Evolutionary conservation across 208 protist genomes (phyloP), one percentile per base, ranked within the genome.

Genomic region (Leishmania martiniquensis): DNA sequence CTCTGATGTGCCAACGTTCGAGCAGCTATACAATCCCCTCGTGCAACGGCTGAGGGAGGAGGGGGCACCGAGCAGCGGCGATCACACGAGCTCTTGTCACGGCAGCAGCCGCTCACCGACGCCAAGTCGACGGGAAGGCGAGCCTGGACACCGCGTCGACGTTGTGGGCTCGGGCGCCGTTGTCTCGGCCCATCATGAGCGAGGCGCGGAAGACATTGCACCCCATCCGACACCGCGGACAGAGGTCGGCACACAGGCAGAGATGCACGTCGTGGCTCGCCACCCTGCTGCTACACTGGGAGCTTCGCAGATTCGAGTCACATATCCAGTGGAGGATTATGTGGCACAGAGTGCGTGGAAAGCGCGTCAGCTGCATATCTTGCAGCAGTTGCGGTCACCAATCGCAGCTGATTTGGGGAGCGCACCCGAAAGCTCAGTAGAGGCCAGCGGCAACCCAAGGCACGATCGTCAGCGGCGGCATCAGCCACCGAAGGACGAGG

Each of bases 341-440:
- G 67, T 94, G 4, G 88, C 88, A 15, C 83, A 87, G 65, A 54
- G 77, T n/a, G 45, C 79, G 34, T 94, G 90, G 90, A 94, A 94
- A 70, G 80, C 88, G n/a, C 83, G 84, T 2, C 90, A 94, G 72
- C 70, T 89, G 37, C 63, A 71, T n/a, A 63, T 92, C 22, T 83
- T 89, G 62, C 75, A 65, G 13, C 69, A 92, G 67, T 66, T 94
- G 20, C 47, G 82, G 2, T 62, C 63, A 10, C 42, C 76, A 5
- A 22, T 55, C n/a, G 80, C 59, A 22, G 81, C 68, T 25, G 66
- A 67, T 0, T 34, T 71, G 0, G 72, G 79, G 45, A 37, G 44
- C 34, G n/a, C 52, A 2, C 7, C 6, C 39, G 15, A 60, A 6
- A 20, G 17, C 34, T 60, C 57, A n/a, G 47, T 3, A 29, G 47